Base-by-base conservation (phyloP, 805 yeast genomes). In the Candida tibetensis region DNA sequence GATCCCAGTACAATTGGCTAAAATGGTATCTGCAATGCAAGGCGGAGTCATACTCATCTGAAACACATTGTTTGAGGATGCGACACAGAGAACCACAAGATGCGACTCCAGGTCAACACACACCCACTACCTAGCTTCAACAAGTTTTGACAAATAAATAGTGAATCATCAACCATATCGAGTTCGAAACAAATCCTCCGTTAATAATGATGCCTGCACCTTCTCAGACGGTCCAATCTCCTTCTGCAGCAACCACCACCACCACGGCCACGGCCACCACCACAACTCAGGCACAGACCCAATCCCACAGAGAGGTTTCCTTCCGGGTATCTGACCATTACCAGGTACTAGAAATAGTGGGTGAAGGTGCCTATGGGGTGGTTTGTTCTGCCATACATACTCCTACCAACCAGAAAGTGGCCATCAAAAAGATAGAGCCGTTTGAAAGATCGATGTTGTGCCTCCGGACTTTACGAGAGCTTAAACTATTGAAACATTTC, bases 351-450 rank as follows among this genome's bases (percentile, higher is more conserved):
- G 88, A 86, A 48, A 77, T 91, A 12, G 81, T 91, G 2, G 98
- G 98, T 6, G 95, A 89, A 61, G 98, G 98, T 14, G 97, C 98
- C 0, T 91, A 91, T 57, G 98, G 98, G 4, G 80, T 90, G 9
- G 98, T 91, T 8, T 81, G 96, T 60, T 79, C 91, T 8, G 97
- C 97, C 0, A 64, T 81, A 8, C 96, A 91, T 62, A 77, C 78
- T 53, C 95, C 96, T 4, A 77, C 93, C 1, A 82, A 83, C 38
- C 90, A 84, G 49, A 79, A 79, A 46, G 97, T 91, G n/a, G 98
- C 98, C 28, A 89, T 91, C 54, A 91, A 91, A 62, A 91, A 90
- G 64, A 88, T 91, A 47, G 85, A 84, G 55, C 97, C 97, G 9
- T 91, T 91, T 57, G 95, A 84, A 51, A 76, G 95, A 45, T 76